A percentile compares a stretch with the other conserved stretches of the same genome.
Conservation (phyloP, 2,329 filamentous ascomycete genomes). For the Claviceps lovelessii region DNA sequence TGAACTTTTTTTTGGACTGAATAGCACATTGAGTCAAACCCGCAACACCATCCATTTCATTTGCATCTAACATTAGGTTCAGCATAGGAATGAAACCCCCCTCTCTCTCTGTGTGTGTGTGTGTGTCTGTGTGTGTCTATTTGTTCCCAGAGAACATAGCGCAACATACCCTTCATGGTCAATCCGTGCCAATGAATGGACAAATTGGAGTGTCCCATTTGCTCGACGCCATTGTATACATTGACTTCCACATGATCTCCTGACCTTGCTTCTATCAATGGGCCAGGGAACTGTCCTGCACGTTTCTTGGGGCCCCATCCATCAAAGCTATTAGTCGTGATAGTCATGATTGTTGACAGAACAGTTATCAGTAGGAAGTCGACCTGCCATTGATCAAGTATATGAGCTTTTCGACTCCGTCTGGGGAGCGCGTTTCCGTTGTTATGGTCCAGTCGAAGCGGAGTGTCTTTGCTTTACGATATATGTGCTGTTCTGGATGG, state of each 20-base stretch:
- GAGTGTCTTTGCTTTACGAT: constrained; percentile 20
- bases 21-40: constrained; percentile 49
- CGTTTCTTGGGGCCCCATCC: too few relatives aligned
- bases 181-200: constrained; percentile 57
- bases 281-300: constrained; percentile 26
- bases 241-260: constrained; percentile 28
- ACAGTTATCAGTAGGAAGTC: not conserved
- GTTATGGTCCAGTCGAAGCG: constrained; percentile 26
- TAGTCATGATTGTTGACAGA: not conserved
- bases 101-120: not conserved
- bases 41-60: constrained; percentile 47
- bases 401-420: constrained; percentile 35
- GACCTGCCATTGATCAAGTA: constrained; percentile 33
- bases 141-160: not conserved
- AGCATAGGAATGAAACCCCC: not conserved
- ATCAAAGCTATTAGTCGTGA: too few relatives aligned
- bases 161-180: constrained; percentile 37
- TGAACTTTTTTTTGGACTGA: constrained; percentile 35
- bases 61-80: constrained; percentile 23
- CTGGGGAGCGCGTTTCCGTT: constrained; percentile 23
- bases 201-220: constrained; percentile 18
- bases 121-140: too few relatives aligned
- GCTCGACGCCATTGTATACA: constrained; percentile 24
- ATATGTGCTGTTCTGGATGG: constrained; percentile 28
- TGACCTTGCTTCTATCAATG: constrained; percentile 28